Percentiles rank a stretch among this genome's conserved stretches.
Conservation (phyloP, 805 yeast species). For the Kregervanrija delftensis region DNA sequence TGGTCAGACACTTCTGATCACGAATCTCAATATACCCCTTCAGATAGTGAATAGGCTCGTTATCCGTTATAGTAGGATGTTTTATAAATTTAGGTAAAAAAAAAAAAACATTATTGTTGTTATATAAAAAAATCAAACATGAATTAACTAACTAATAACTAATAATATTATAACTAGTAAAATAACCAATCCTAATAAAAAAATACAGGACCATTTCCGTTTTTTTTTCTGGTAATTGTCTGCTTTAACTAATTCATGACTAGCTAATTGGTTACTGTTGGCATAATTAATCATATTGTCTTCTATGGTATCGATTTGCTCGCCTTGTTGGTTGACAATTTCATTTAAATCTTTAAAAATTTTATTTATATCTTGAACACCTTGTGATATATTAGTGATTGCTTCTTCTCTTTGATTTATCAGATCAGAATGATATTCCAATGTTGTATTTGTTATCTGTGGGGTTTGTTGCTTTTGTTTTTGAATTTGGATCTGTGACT, state of each 20-base stretch:
- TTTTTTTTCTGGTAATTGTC: conserved; percentile 64
- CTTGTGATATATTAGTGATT: conserved; percentile 63
- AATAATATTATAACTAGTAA: conserved; percentile 55
- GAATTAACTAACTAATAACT: conserved; percentile 31
- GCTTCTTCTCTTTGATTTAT: conserved; percentile 72
- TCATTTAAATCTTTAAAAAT: conserved; percentile 77
- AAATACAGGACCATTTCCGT: conserved; percentile 67
- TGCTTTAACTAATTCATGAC: conserved; percentile 64
- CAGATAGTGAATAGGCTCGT: background rate
- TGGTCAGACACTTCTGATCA: background rate
- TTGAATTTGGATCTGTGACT: conserved; percentile 26
- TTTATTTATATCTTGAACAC: conserved; percentile 78
- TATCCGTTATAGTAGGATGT: background rate
- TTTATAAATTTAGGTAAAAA: background rate
- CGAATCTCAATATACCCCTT: background rate
- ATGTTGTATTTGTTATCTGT: conserved; percentile 31
- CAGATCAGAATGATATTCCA: conserved; percentile 56
- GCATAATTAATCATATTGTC: conserved; percentile 63
- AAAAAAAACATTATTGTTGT: background rate
- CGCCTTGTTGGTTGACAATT: conserved; percentile 79
- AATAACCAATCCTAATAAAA: conserved; percentile 52
- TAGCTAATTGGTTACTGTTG: conserved; percentile 61
- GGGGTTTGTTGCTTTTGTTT: conserved; percentile 27
- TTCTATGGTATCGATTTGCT: conserved; percentile 76
- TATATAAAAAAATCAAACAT: background rate